Evolutionary conservation across 306 rosid genomes (phyloP), one percentile per base, ranked within the genome.

Genomic region (Vicia faba): DNA sequence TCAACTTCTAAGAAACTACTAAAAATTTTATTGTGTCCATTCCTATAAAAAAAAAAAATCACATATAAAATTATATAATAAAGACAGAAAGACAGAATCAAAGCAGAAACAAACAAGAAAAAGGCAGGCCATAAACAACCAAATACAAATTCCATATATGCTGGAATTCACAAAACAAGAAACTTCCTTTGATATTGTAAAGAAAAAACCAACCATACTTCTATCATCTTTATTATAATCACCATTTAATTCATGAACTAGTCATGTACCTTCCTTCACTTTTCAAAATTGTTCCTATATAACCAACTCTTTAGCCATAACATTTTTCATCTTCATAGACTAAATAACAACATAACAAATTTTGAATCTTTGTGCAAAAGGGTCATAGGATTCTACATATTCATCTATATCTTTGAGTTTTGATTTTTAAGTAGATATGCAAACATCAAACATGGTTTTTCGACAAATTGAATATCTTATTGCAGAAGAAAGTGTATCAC

Each of bases 241-340:
- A 25, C 2, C 28, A 25, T 25, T 25, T 25, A 25, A 25, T 25
- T 25, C 28, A 25, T 25, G 28, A 25, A 75, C 54, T 16, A 28
- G 28, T 0, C 54, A 45, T 2, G 85, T 79, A 82, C 6, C 78
- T 86, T 86, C 92, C 80, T 41, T 63, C 4, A 29, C 12, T 31
- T 66, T 78, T 60, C 79, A 59, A 25, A 29, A 28, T 54, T 53
- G 56, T 56, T 74, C 67, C 26, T 72, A 71, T 67, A 68, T 8
- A 71, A 39, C 16, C 2, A 20, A 65, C 33, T 49, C 16, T 39
- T 4, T 14, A 12, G 2, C 16, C 58, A n/a, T 0, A 18, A 73
- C 29, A 50, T 67, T 10, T 31, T 73, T 75, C 54, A 43, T 74
- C 79, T 69, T 60, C 62, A 43, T 9, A 58, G 13, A 40, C 28